Conservation (phyloP, 2,329 filamentous ascomycete genomes). For the Fusarium vanettenii region DNA sequence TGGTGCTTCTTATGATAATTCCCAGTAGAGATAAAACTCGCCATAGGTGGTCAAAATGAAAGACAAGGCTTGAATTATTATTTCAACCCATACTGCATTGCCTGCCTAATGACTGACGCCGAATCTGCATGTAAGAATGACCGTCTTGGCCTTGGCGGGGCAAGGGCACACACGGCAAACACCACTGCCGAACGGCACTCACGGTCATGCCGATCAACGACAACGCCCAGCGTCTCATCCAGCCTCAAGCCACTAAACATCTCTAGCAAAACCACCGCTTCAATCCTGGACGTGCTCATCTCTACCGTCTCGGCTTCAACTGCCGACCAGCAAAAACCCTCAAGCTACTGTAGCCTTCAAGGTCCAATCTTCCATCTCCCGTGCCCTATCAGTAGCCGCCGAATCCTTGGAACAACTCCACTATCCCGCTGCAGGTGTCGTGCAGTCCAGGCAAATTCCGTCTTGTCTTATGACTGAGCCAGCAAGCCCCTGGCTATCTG, state of each 20-base stretch:
- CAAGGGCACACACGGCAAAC: neutral
- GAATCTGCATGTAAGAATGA: neutral
- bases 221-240: neutral
- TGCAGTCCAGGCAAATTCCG: neutral
- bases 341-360: neutral
- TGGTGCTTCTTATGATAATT: neutral
- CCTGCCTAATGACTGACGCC: neutral
- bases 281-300: neutral
- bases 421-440: neutral
- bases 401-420: neutral
- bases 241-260: neutral
- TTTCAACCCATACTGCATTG: neutral
- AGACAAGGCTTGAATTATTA: neutral
- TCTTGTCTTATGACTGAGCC: neutral
- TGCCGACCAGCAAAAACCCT: neutral
- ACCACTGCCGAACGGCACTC: conserved; percentile 2
- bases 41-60: neutral
- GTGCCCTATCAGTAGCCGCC: neutral
- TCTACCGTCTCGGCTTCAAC: neutral
- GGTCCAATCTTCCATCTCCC: neutral
- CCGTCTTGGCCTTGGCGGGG: neutral
- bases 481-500: neutral
- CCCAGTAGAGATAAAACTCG: neutral
- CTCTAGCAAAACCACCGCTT: neutral
- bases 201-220: neutral